Evolutionary conservation across 805 yeast genomes (phyloP).

Genomic region (Torulaspora indica): DNA sequence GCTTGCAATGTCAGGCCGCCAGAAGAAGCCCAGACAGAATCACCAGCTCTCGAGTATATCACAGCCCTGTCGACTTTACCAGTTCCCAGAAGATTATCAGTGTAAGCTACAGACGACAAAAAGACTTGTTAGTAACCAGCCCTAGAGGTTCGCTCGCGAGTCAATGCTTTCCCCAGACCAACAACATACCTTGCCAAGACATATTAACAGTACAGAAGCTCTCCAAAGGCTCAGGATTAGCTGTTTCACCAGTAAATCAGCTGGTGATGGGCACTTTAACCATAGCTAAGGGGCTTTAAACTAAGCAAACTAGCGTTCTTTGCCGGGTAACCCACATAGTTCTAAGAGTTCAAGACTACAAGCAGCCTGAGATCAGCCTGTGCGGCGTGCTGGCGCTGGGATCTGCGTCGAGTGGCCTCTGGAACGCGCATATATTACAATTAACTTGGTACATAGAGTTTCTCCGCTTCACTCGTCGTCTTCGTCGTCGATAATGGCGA

Average conservation of each 20-base stretch:
- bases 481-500: slow-evolving; percentile 32
- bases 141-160: background rate
- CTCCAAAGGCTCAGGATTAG: background rate
- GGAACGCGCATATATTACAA: slow-evolving; percentile 1
- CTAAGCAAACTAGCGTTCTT: background rate
- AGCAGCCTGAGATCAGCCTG: too few relatives aligned
- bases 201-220: slow-evolving; percentile 18
- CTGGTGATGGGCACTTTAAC: background rate
- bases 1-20: slow-evolving; percentile 59
- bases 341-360: background rate
- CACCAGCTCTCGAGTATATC: slow-evolving; percentile 90
- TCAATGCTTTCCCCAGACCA: background rate
- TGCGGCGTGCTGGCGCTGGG: too few relatives aligned
- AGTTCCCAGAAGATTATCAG: slow-evolving; percentile 85
- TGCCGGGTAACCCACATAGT: background rate
- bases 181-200: slow-evolving; percentile 47
- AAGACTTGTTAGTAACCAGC: slow-evolving; percentile 12
- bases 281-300: slow-evolving; percentile 2
- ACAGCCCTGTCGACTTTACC: slow-evolving; percentile 90
- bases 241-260: background rate
- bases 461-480: slow-evolving; percentile 39
- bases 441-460: background rate
- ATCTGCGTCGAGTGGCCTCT: background rate
- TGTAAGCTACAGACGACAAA: slow-evolving; percentile 67
- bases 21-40: slow-evolving; percentile 87